Conservation (phyloP, 129 eudicot species). For the Kitagawia praeruptora region DNA sequence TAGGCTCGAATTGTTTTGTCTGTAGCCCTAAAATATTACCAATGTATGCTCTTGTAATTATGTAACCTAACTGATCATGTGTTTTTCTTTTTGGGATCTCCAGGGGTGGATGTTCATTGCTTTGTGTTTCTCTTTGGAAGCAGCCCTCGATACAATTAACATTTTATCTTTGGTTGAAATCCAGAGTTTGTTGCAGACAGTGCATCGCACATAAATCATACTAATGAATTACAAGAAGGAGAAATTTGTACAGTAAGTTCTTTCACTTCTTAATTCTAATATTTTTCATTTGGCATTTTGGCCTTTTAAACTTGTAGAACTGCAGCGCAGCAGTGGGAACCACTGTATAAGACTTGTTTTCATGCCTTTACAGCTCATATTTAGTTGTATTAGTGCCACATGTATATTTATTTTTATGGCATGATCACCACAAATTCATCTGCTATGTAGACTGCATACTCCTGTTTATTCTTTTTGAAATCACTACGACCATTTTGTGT, state of each 20-base stretch:
- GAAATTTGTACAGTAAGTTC: slow-evolving; percentile 72
- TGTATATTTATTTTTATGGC: neutral
- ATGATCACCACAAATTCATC: neutral
- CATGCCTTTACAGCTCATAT: neutral
- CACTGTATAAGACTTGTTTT: neutral
- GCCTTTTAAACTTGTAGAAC: neutral
- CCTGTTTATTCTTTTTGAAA: neutral
- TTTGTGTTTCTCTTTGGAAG: slow-evolving; percentile 18
- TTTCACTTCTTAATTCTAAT: neutral
- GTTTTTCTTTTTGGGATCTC: neutral
- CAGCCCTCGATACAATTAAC: slow-evolving; percentile 10
- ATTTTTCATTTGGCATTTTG: neutral
- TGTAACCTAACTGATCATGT: slow-evolving; percentile 7
- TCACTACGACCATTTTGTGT: neutral
- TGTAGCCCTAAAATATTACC: neutral
- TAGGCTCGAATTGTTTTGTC: neutral
- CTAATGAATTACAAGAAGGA: slow-evolving; percentile 46
- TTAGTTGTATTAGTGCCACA: neutral
- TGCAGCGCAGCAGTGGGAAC: neutral
- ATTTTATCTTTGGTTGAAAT: slow-evolving; percentile 7
- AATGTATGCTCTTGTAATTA: slow-evolving; percentile 1
- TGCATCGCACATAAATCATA: neutral
- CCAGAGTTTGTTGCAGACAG: slow-evolving; percentile 13
- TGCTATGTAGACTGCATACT: neutral
- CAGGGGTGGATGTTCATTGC: slow-evolving; percentile 16